Evolutionary conservation across 2,329 filamentous ascomycete genomes (phyloP).

Genomic region (Thielaviopsis ethacetica): DNA sequence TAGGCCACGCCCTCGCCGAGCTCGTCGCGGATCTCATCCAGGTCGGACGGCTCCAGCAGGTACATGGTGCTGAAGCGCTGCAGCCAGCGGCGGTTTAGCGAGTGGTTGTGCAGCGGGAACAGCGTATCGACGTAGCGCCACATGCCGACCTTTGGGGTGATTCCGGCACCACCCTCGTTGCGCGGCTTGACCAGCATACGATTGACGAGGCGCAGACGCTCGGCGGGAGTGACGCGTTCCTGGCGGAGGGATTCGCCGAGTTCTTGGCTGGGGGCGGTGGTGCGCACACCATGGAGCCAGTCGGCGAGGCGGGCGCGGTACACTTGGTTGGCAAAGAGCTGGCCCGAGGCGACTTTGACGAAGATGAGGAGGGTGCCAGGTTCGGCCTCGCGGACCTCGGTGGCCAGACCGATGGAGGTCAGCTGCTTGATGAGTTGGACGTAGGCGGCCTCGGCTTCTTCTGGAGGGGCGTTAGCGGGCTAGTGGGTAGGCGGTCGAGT

Average conservation of each 20-base stretch:
- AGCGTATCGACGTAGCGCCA: constrained; percentile 60
- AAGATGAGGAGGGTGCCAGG: constrained; percentile 66
- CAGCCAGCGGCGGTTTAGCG: constrained; percentile 61
- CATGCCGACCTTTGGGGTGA: constrained; percentile 49
- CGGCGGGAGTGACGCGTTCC: constrained; percentile 72
- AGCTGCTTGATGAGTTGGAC: constrained; percentile 62
- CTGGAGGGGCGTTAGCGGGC: neutral
- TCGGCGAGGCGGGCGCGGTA: constrained; percentile 81
- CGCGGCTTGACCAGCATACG: constrained; percentile 61
- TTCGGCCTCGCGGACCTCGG: constrained; percentile 71
- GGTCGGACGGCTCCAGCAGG: constrained; percentile 44
- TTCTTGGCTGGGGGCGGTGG: constrained; percentile 59
- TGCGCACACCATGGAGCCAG: constrained; percentile 79
- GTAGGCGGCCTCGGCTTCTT: constrained; percentile 57
- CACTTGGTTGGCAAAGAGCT: constrained; percentile 61
- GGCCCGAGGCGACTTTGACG: constrained; percentile 58
- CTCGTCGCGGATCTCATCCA: constrained; percentile 59
- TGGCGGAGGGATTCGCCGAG: constrained; percentile 48
- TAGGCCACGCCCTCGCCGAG: constrained; percentile 79
- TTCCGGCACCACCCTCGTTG: constrained; percentile 62
- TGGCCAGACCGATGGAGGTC: constrained; percentile 63
- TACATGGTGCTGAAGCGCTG: constrained; percentile 59
- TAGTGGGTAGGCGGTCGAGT: neutral
- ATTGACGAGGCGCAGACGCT: constrained; percentile 75
- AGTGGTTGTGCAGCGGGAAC: constrained; percentile 65